phyloP scores from a whole-genome alignment of 495 filamentous ascomycete genomes.

The Neurospora sp. region DNA sequence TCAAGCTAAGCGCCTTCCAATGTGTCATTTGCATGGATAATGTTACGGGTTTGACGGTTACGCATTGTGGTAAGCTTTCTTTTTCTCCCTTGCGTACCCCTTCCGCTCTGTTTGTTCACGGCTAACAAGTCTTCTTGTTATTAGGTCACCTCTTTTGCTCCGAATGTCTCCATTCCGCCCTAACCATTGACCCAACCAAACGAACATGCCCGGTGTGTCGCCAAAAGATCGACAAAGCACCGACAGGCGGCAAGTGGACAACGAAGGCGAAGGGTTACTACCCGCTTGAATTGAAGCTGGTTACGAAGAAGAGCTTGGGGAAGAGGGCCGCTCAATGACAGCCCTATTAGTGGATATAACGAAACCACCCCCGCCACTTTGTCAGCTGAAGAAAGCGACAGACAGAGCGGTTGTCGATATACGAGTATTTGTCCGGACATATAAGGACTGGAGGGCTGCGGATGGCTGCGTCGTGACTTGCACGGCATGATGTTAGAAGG shows the following conservation, averaged over 20 bases:
- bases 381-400: neutral
- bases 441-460: neutral
- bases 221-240: slow-evolving; percentile 45
- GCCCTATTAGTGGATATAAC: neutral
- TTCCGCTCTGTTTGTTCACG: neutral
- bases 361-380: neutral
- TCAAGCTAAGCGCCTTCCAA: slow-evolving; percentile 47
- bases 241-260: slow-evolving; percentile 22
- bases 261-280: slow-evolving; percentile 36
- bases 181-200: slow-evolving; percentile 47
- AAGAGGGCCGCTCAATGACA: slow-evolving; percentile 21
- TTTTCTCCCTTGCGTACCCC: neutral
- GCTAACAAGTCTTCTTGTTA: neutral
- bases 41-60: slow-evolving; percentile 61
- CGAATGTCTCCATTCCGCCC: slow-evolving; percentile 64
- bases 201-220: slow-evolving; percentile 44
- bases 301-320: slow-evolving; percentile 38
- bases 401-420: neutral
- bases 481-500: neutral
- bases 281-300: slow-evolving; percentile 52
- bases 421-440: neutral
- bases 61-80: slow-evolving; percentile 65
- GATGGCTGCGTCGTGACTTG: neutral
- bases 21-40: slow-evolving; percentile 86
- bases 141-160: slow-evolving; percentile 81